Conservation (phyloP, 164 flowering plant genomes). For the Chloranthus sessilifolius region DNA sequence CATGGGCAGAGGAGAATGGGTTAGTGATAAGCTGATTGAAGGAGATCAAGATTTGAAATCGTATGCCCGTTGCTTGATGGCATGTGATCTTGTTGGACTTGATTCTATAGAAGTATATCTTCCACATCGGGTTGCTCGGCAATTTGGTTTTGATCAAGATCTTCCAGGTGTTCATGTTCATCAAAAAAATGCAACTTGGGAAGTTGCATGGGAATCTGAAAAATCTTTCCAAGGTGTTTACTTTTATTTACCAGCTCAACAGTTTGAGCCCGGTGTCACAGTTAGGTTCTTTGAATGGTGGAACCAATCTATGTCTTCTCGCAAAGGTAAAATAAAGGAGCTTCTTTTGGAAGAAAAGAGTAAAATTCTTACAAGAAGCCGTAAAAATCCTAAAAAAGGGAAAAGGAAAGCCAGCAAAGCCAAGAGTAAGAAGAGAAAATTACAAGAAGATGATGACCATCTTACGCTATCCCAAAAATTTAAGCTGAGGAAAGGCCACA, state of each 20-base stretch:
- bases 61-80: slow-evolving; percentile 18
- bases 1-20: slow-evolving; percentile 14
- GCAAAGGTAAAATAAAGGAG: background rate
- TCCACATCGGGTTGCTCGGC: slow-evolving; percentile 36
- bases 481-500: background rate
- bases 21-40: background rate
- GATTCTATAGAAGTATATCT: slow-evolving; percentile 19
- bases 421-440: background rate
- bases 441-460: background rate
- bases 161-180: slow-evolving; percentile 11
- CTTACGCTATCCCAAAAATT: background rate
- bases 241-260: slow-evolving; percentile 17
- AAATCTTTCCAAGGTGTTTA: background rate
- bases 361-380: too few relatives aligned
- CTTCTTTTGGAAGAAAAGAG: background rate
- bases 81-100: slow-evolving; percentile 26
- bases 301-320: slow-evolving; percentile 9
- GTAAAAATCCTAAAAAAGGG: background rate
- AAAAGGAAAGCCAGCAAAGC: background rate
- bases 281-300: slow-evolving; percentile 23
- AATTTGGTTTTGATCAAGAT: slow-evolving; percentile 33
- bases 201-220: slow-evolving; percentile 8
- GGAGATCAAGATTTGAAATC: slow-evolving; percentile 14
- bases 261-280: slow-evolving; percentile 21
- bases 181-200: too few relatives aligned